phyloP scores from a whole-genome alignment of 2,329 filamentous ascomycete genomes.

The Leptographium procerum region DNA sequence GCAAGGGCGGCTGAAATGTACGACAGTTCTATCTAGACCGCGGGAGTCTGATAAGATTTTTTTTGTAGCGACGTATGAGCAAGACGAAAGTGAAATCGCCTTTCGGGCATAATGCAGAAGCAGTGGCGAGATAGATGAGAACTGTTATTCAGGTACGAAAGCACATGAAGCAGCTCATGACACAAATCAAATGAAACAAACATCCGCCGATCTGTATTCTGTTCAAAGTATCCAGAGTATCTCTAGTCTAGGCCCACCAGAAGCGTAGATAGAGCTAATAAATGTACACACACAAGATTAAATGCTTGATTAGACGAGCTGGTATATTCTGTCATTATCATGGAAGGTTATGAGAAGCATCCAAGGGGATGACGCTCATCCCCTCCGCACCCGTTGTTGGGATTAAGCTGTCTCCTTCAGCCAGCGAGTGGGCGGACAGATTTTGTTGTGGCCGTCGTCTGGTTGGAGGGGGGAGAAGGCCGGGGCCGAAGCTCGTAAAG shows the following conservation, averaged over 20 bases:
- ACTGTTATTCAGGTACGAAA: too few relatives aligned
- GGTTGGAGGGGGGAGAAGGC: background rate
- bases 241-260: background rate
- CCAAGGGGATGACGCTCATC: background rate
- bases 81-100: too few relatives aligned
- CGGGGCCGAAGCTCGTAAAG: background rate
- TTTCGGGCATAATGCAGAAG: too few relatives aligned
- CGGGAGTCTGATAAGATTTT: too few relatives aligned
- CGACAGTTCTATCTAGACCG: too few relatives aligned
- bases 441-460: background rate
- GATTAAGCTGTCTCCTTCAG: background rate
- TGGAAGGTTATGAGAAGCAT: background rate
- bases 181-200: background rate
- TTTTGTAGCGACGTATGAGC: too few relatives aligned
- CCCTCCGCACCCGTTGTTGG: background rate
- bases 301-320: background rate
- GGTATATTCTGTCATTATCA: conserved; percentile 1
- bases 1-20: too few relatives aligned
- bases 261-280: background rate
- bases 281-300: background rate
- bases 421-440: background rate
- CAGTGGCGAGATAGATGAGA: too few relatives aligned
- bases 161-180: background rate
- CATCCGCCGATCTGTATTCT: background rate
- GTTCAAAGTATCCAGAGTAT: background rate